A percentile compares a stretch with the other conserved stretches of the same genome.
These are phyloP conservation scores for Boletus edulis DNA, from an alignment of 768 basidiomycete species.

Conservation along the genomic window DNA sequence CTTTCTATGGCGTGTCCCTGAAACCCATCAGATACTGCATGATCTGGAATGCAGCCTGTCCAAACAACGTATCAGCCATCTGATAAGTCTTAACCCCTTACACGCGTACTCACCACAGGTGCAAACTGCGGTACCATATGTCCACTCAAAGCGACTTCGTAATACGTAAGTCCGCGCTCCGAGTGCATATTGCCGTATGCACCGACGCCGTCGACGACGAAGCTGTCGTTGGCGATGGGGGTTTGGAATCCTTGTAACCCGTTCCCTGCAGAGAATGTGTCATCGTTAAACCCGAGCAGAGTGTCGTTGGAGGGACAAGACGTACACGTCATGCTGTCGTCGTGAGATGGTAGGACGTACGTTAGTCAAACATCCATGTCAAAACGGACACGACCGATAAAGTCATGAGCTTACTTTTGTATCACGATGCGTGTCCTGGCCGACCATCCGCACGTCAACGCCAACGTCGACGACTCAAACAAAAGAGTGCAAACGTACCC, in stretches of 20 bases:
- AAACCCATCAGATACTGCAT: slow-evolving; percentile 70
- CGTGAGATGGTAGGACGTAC: too few species aligned
- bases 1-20: slow-evolving; percentile 40
- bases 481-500: slow-evolving; percentile 44
- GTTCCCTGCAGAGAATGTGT: slow-evolving; percentile 35
- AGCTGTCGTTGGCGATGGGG: slow-evolving; percentile 61
- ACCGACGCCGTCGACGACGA: slow-evolving; percentile 69
- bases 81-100: too few species aligned
- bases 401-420: slow-evolving; percentile 49
- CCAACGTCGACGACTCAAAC: too few species aligned
- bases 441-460: too few species aligned
- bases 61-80: background rate
- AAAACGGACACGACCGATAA: too few species aligned
- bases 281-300: too few species aligned
- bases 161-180: slow-evolving; percentile 67
- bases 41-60: slow-evolving; percentile 63
- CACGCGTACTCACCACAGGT: slow-evolving; percentile 40
- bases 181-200: slow-evolving; percentile 61
- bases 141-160: slow-evolving; percentile 65
- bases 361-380: too few species aligned
- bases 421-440: slow-evolving; percentile 56
- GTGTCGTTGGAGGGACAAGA: background rate
- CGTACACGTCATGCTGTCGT: slow-evolving; percentile 40
- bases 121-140: slow-evolving; percentile 77
- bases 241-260: slow-evolving; percentile 73